phyloP scores from a whole-genome alignment of 1,284 basidiomycete genomes.

The Farysia itapuensis region DNA sequence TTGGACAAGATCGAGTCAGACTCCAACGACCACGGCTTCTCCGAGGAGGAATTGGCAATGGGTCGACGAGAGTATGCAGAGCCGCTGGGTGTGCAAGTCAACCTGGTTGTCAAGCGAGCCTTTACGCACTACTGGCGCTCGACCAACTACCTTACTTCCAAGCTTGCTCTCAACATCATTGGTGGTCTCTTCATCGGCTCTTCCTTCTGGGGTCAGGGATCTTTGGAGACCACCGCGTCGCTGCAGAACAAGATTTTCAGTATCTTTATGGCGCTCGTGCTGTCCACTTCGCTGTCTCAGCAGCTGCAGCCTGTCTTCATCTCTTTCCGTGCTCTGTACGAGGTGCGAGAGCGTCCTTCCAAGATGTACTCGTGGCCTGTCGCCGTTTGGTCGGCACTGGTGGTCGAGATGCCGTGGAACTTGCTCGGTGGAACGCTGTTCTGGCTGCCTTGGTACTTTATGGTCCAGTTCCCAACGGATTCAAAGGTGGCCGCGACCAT shows the following conservation, averaged over 20 bases:
- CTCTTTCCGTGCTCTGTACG: slow-evolving; percentile 67
- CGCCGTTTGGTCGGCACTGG: slow-evolving; percentile 62
- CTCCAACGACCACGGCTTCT: slow-evolving; percentile 1
- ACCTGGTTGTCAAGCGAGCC: slow-evolving; percentile 36
- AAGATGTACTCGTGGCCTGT: slow-evolving; percentile 82
- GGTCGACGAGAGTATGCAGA: slow-evolving; percentile 52
- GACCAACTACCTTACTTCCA: slow-evolving; percentile 44
- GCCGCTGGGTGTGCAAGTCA: slow-evolving; percentile 44
- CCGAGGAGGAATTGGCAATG: slow-evolving; percentile 38
- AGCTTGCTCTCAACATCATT: slow-evolving; percentile 63
- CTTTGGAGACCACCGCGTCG: slow-evolving; percentile 19
- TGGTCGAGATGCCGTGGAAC: slow-evolving; percentile 60
- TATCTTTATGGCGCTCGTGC: slow-evolving; percentile 60
- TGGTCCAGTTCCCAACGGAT: slow-evolving; percentile 32
- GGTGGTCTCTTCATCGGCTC: slow-evolving; percentile 67
- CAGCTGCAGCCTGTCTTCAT: slow-evolving; percentile 62
- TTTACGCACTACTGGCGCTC: slow-evolving; percentile 57
- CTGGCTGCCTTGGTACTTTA: slow-evolving; percentile 50
- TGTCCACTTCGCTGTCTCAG: slow-evolving; percentile 52
- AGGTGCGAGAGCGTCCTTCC: slow-evolving; percentile 73
- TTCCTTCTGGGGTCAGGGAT: slow-evolving; percentile 49
- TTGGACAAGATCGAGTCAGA: slow-evolving; percentile 12
- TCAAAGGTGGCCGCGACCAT: slow-evolving; percentile 31
- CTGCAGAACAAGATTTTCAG: slow-evolving; percentile 77
- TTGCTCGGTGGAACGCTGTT: slow-evolving; percentile 48